Base-by-base conservation (phyloP, 2,329 filamentous ascomycete genomes). In the Eurotiales sp. region DNA sequence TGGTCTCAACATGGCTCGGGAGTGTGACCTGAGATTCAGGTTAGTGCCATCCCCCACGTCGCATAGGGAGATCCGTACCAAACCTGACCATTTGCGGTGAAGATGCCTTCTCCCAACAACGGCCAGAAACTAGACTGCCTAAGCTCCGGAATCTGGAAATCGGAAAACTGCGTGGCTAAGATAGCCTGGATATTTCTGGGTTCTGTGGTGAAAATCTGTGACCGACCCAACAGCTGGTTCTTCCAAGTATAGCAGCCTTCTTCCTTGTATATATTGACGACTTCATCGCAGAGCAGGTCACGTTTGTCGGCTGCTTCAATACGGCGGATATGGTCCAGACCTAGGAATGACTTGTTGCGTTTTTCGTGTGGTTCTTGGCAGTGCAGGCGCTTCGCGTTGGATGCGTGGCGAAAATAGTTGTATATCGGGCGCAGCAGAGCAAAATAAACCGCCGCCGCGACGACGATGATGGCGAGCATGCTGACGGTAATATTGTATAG, bases 71-170 rank as follows among this genome's bases (percentile, higher is more conserved):
- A 41, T 72, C 52, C 50, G 22, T 3, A 48, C 91, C 91, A 96
- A 42, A 80, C 70, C 29, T 84, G 76, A 3, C 87, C 86, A 64
- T 96, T 91, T 0, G 89, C 95, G 5, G 84, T 85, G 69, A 88
- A 90, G 30, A 53, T 53, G n/a, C 51, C 46, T 12, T 46, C 12
- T 14, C 51, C 51, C 46, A 53, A 19, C 39, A 53, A 2, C 63
- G 66, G 39, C 59, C 55, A 44, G 51, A 67, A 51, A 70, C 82
- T 82, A 60, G 89, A 80, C 21, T 87, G 87, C 17, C 95, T 73
- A 56, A 88, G 70, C 55, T 83, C 71, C 6, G 90, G 90, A 66
- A 96, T 90, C 60, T 88, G 90, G 62, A 85, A 96, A 60, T 93
- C 87, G 53, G 73, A 73, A 65, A 96, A 96, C 64, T 95, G 88